These are phyloP conservation scores for Penicillium sp. DNA, from an alignment of 2,329 filamentous ascomycete genomes.

Conservation along the genomic window DNA sequence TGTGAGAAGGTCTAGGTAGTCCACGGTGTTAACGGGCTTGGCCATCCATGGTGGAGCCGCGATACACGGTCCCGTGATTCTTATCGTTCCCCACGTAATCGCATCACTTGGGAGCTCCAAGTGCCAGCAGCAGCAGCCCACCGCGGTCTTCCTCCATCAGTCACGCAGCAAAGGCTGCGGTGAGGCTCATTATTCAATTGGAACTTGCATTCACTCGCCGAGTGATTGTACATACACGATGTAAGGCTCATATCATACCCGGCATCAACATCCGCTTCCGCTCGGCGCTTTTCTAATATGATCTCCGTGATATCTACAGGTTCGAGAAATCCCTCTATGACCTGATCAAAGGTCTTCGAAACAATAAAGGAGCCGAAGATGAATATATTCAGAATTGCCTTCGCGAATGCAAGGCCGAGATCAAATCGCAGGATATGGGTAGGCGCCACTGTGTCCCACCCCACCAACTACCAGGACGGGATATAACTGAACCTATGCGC, in stretches of 20 bases:
- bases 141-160: neutral
- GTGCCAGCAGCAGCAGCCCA: neutral
- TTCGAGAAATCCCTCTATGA: slow-evolving; percentile 99
- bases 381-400: slow-evolving; percentile 93
- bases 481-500: slow-evolving; percentile 8
- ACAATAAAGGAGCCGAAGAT: slow-evolving; percentile 92
- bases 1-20: too few relatives aligned
- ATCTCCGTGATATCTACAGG: slow-evolving; percentile 57
- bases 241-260: too few relatives aligned
- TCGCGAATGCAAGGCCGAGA: slow-evolving; percentile 93
- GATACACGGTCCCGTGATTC: slow-evolving; percentile 29
- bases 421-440: slow-evolving; percentile 93
- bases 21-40: too few relatives aligned
- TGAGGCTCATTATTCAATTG: too few relatives aligned
- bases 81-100: slow-evolving; percentile 24
- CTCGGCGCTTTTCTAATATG: neutral
- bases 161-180: too few relatives aligned
- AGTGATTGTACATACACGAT: neutral
- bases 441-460: slow-evolving; percentile 38
- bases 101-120: too few relatives aligned
- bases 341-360: slow-evolving; percentile 93
- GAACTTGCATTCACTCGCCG: too few relatives aligned
- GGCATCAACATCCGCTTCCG: neutral
- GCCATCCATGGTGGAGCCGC: too few relatives aligned
- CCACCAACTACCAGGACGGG: slow-evolving; percentile 5